Base-by-base conservation (phyloP, 2,329 filamentous ascomycete genomes). In the Geosmithia flava region DNA sequence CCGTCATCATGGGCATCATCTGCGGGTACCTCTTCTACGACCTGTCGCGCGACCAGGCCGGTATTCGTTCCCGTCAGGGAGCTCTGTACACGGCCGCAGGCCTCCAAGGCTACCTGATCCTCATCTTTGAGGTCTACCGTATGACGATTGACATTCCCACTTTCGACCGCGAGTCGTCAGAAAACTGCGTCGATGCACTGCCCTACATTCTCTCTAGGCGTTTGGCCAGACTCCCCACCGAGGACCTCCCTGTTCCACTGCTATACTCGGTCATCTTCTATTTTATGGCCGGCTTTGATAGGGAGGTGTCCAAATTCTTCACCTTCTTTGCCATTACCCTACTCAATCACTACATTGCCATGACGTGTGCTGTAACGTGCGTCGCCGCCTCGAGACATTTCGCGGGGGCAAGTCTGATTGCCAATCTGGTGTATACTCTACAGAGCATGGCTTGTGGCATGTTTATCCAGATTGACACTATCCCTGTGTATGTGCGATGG, bases 401-500 rank as follows among this genome's bases (percentile, higher is more conserved):
- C 58, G 74, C 84, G 0, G 79, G 79, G 0, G 84, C 85, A 1
- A 85, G 80, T 56, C 59, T 90, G 20, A 80, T 87, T 44, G 83
- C 78, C 10, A 90, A 90, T 54, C 63, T 89, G 45, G 75, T 72
- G 0, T 89, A 81, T 54, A 90, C 85, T 0, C 53, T 89, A 19
- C 85, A 90, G 58, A 83, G 76, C 2, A 79, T 88, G 68, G 80
- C 80, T 0, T 87, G 84, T 53, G 85, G 85, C 1, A 88, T 83
- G 61, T 89, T 90, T 53, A 78, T 89, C 15, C 84, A 89, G 59
- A 72, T 74, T 11, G 78, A 85, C 47, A 79, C 81, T 5, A 85
- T 90, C 3, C 83, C 85, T 0, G 69, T 89, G 1, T 90, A 88
- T 55, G 78, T 87, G n/a, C 72, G 84, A 48, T 90, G 85, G 85